These are phyloP conservation scores for Neurospora intermedia DNA, from an alignment of 495 filamentous ascomycete genomes.

Conservation along the genomic window DNA sequence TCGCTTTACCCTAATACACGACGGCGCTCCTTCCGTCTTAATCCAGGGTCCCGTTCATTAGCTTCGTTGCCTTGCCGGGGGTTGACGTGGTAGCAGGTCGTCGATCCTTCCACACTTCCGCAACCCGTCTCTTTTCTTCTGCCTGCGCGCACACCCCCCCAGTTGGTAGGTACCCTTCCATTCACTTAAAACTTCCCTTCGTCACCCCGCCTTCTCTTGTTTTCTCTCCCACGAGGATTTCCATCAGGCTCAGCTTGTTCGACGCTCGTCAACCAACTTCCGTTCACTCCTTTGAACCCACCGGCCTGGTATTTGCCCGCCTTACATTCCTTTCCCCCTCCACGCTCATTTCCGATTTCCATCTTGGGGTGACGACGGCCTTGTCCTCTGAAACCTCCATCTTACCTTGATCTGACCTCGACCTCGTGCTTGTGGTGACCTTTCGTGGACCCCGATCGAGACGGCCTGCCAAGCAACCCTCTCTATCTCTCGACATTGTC, in stretches of 20 bases:
- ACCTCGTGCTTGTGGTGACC: constrained; percentile 3
- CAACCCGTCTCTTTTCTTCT: constrained; percentile 9
- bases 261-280: constrained; percentile 9
- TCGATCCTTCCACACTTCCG: not conserved
- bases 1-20: not conserved
- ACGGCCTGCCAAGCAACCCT: constrained; percentile 1
- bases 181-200: constrained; percentile 16
- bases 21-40: not conserved
- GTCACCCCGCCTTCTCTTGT: constrained; percentile 13
- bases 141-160: not conserved
- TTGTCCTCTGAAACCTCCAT: constrained; percentile 4
- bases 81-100: not conserved
- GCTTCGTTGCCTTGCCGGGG: not conserved
- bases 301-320: not conserved
- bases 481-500: constrained; percentile 18
- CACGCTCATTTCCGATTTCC: not conserved
- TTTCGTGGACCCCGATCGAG: constrained; percentile 13
- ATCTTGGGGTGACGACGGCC: constrained; percentile 8
- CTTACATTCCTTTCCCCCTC: constrained; percentile 1
- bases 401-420: constrained; percentile 4
- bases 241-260: constrained; percentile 3
- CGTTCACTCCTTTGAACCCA: constrained; percentile 13
- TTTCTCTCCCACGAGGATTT: constrained; percentile 13
- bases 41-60: not conserved
- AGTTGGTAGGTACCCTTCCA: constrained; percentile 4